Evolutionary conservation across 805 yeast genomes (phyloP).

Genomic region (Hanseniaspora pseudoguilliermondii): DNA sequence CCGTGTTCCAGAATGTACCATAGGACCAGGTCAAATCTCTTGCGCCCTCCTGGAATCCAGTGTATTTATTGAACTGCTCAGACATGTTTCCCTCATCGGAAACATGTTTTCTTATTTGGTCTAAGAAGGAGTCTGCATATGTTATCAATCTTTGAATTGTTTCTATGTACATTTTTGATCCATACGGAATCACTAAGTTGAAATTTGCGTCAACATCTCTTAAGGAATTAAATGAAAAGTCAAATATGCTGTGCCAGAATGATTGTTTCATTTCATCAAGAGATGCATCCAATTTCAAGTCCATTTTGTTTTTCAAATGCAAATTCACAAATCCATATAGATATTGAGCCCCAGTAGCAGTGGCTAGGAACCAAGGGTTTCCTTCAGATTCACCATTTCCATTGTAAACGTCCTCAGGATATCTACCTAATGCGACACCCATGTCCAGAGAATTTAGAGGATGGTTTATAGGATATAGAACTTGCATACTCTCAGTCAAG

Average conservation of each 20-base stretch:
- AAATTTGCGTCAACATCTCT: background rate
- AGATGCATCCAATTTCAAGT: background rate
- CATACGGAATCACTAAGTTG: slow-evolving; percentile 18
- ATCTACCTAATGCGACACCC: slow-evolving; percentile 70
- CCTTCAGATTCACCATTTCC: slow-evolving; percentile 64
- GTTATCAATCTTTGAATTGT: slow-evolving; percentile 35
- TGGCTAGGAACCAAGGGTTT: slow-evolving; percentile 85
- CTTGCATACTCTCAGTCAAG: slow-evolving; percentile 54
- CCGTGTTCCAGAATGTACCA: slow-evolving; percentile 59
- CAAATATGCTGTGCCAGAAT: background rate
- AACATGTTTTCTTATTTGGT: slow-evolving; percentile 12
- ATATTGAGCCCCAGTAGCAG: slow-evolving; percentile 28
- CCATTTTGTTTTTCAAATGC: slow-evolving; percentile 6
- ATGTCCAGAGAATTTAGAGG: slow-evolving; percentile 28
- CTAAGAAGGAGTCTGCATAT: slow-evolving; percentile 44
- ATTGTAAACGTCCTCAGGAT: slow-evolving; percentile 84
- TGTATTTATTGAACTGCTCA: slow-evolving; percentile 74
- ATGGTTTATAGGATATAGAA: slow-evolving; percentile 66
- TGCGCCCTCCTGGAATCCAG: slow-evolving; percentile 84
- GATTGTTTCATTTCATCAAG: background rate
- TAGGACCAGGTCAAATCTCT: slow-evolving; percentile 82
- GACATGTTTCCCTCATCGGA: slow-evolving; percentile 52
- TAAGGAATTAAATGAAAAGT: background rate
- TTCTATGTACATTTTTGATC: slow-evolving; percentile 33
- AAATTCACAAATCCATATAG: slow-evolving; percentile 2